Conservation (phyloP, 1,139 yeast genomes). For the Scheffersomyces lignicola region DNA sequence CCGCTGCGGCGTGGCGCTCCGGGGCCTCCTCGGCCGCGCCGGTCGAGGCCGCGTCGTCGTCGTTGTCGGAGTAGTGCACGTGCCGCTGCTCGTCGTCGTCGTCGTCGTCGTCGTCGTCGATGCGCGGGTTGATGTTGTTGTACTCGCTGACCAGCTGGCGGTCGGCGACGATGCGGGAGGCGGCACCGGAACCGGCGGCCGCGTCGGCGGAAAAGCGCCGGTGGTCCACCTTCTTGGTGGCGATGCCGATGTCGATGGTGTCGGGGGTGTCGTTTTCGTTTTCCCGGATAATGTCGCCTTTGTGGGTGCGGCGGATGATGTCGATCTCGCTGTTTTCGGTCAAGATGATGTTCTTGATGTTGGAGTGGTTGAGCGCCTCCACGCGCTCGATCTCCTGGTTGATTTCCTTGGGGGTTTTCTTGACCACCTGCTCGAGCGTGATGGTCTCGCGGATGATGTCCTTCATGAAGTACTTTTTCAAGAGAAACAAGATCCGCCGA, state of each 20-base stretch:
- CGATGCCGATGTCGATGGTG: conserved; percentile 33
- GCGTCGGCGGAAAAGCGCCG: conserved; percentile 30
- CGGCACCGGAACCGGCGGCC: conserved; percentile 7
- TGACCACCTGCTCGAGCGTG: conserved; percentile 28
- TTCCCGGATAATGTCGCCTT: conserved; percentile 82
- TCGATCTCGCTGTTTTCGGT: conserved; percentile 53
- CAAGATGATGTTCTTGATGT: conserved; percentile 41
- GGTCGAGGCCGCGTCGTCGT: conserved; percentile 11
- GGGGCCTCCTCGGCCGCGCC: conserved; percentile 7
- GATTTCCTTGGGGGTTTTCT: conserved; percentile 36
- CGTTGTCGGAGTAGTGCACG: conserved; percentile 21
- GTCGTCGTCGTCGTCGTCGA: conserved; percentile 17
- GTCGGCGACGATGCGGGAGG: conserved; percentile 8
- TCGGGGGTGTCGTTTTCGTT: conserved; percentile 30
- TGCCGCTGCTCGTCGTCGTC: conserved; percentile 16
- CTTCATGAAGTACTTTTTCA: conserved; percentile 31
- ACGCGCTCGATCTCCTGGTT: conserved; percentile 19
- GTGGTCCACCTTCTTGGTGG: conserved; percentile 46
- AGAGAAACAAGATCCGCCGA: conserved; percentile 38
- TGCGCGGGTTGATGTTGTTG: conserved; percentile 14
- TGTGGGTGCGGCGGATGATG: conserved; percentile 74
- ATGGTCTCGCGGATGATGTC: conserved; percentile 29
- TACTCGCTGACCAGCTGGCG: conserved; percentile 13
- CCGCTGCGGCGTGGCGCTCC: conserved; percentile 5
- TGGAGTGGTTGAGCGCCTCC: conserved; percentile 14